phyloP scores from a whole-genome alignment of 495 filamentous ascomycete genomes.

The Hyaloscypha bicolor region DNA sequence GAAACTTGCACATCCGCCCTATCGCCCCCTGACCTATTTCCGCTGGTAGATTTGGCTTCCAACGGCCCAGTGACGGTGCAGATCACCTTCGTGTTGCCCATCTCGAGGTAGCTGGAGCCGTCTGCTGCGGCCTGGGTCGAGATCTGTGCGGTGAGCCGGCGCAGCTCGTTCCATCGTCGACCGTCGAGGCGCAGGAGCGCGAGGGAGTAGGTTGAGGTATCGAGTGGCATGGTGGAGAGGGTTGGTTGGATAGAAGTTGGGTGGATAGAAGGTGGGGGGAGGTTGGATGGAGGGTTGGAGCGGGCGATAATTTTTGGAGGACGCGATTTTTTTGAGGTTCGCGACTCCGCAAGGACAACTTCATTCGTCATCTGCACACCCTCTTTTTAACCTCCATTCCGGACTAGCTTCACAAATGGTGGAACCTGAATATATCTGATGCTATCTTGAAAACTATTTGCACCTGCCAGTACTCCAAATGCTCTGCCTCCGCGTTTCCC shows the following conservation, averaged over 20 bases:
- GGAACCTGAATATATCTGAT: too few species aligned
- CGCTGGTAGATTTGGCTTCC: slow-evolving; percentile 59
- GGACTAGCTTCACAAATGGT: too few species aligned
- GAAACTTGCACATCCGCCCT: slow-evolving; percentile 75
- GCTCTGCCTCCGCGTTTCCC: too few species aligned
- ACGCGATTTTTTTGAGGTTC: background rate
- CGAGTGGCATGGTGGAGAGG: slow-evolving; percentile 71
- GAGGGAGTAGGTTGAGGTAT: slow-evolving; percentile 84
- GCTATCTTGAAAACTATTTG: too few species aligned
- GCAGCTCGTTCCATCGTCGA: slow-evolving; percentile 97
- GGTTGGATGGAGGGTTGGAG: background rate
- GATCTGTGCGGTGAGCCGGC: slow-evolving; percentile 85
- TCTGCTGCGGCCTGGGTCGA: slow-evolving; percentile 89
- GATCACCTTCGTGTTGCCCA: slow-evolving; percentile 96
- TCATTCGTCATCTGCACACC: too few species aligned
- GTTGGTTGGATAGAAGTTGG: slow-evolving; percentile 25
- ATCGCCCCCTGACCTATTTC: slow-evolving; percentile 41
- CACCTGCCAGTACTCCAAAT: too few species aligned
- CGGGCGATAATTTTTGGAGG: background rate
- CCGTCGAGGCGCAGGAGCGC: slow-evolving; percentile 90
- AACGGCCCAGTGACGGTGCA: slow-evolving; percentile 85
- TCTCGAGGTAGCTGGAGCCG: slow-evolving; percentile 86
- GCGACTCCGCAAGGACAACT: background rate
- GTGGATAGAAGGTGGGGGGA: too few species aligned
- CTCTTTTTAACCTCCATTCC: too few species aligned